phyloP scores from a whole-genome alignment of 106 monocot species.

The Acorus gramineus region DNA sequence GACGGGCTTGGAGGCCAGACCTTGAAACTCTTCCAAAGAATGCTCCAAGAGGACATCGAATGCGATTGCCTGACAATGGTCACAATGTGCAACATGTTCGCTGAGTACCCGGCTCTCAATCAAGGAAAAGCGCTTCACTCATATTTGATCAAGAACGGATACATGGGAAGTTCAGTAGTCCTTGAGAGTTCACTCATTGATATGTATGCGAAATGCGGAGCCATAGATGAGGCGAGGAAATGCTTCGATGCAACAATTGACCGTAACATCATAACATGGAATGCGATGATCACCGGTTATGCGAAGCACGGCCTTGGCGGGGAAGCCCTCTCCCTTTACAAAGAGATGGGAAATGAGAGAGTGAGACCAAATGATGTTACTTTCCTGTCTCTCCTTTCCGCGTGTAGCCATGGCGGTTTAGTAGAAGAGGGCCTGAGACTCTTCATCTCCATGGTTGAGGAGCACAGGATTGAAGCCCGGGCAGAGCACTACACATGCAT shows the following conservation, averaged over 20 bases:
- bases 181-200: too few species aligned
- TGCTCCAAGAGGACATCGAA: neutral
- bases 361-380: constrained; percentile 7
- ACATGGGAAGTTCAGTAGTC: neutral
- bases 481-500: neutral
- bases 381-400: constrained; percentile 13
- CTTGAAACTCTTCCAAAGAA: neutral
- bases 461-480: neutral
- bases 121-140: constrained; percentile 4
- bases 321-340: neutral
- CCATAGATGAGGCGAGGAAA: too few species aligned
- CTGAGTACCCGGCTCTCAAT: neutral
- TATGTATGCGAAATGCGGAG: too few species aligned
- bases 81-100: neutral
- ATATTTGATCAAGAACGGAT: constrained; percentile 4
- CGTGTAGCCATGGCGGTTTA: constrained; percentile 4
- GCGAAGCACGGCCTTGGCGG: neutral
- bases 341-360: constrained; percentile 1
- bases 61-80: neutral
- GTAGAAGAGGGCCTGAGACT: constrained; percentile 1
- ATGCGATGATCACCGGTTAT: constrained; percentile 2
- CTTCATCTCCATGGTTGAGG: constrained; percentile 1
- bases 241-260: too few species aligned
- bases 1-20: neutral
- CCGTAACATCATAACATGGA: neutral